Evolutionary conservation across 257 asterid genomes (phyloP), one percentile per base, ranked within the genome.

Genomic region (Cordia subcordata): DNA sequence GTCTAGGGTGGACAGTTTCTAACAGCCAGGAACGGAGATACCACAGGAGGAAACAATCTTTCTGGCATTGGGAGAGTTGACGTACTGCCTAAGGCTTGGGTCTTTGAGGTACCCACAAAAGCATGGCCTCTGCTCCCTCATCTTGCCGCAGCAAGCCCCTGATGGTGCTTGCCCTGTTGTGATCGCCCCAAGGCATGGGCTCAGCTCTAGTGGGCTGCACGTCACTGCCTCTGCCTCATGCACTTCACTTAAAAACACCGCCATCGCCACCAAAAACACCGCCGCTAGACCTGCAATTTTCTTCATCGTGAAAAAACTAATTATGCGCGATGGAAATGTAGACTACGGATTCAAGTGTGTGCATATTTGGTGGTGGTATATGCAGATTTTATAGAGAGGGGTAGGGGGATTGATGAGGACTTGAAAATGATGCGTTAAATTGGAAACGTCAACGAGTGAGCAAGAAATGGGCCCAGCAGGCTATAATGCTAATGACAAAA

Each of bases 121-220:
- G 63, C 76, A 75, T 20, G 80, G 76, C 47, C 18, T 27, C 33
- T 75, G 76, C 37, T 62, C 63, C 44, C 18, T 59, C 53, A 74
- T 60, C 42, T 54, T 65, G 14, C 21, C n/a, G 54, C 79, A 74
- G 38, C 79, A 74, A 1, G 16, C 23, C 0, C 10, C 4, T 6
- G 73, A 42, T 9, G 76, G 76, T 11, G 61, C 42, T 0, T 14
- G 4, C 0, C 23, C 6, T 4, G 58, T 32, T 0, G 42, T 8
- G 51, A 73, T 55, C 0, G 66, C 75, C 0, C 33, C n/a, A 2
- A 44, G 22, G 42, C 79, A 73, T 0, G 72, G 63, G 4, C 17
- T 40, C 13, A 73, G 65, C 58, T 73, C 45, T 5, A 10, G 0
- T 4, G 45, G 38, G 11, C 12, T 23, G 49, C 79, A 73, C 0